phyloP scores from a whole-genome alignment of 164 flowering plant species.

The Vitis amurensis region DNA sequence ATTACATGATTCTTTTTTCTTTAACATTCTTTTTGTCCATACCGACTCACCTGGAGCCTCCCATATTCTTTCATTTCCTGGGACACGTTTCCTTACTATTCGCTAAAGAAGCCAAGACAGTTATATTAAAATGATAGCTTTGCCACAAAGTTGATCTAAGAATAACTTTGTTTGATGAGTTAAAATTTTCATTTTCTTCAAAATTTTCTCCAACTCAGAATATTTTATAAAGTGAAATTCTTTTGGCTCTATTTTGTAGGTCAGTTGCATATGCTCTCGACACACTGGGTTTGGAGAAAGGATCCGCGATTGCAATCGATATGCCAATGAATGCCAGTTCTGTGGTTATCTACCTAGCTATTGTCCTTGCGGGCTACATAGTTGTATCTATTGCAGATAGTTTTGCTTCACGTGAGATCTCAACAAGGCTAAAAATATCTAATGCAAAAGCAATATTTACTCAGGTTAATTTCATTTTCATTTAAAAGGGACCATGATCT shows the following conservation, averaged over 20 bases:
- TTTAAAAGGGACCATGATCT: not conserved
- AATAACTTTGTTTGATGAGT: no score
- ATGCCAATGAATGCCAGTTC: constrained; percentile 94
- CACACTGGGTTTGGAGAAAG: constrained; percentile 59
- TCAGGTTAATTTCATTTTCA: constrained; percentile 54
- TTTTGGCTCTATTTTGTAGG: constrained; percentile 44
- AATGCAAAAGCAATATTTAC: constrained; percentile 86
- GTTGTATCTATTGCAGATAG: constrained; percentile 98
- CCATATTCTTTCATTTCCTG: no score
- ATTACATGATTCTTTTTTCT: no score
- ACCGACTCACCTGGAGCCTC: no score
- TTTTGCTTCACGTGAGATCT: constrained; percentile 81
- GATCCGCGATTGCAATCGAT: constrained; percentile 92
- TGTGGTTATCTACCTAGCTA: constrained; percentile 82
- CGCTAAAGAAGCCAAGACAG: no score
- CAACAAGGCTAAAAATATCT: constrained; percentile 73
- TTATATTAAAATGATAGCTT: no score
- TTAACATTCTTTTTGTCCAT: no score
- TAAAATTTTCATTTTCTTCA: not conserved
- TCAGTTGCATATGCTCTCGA: constrained; percentile 77
- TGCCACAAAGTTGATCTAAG: no score
- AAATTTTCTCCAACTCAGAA: not conserved
- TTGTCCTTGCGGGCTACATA: constrained; percentile 81
- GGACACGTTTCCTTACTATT: no score
- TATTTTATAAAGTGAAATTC: constrained; percentile 3